Evolutionary conservation across 768 basidiomycete species (phyloP), one percentile per base, ranked within the genome.

Genomic region (Austroboletus eburneus): DNA sequence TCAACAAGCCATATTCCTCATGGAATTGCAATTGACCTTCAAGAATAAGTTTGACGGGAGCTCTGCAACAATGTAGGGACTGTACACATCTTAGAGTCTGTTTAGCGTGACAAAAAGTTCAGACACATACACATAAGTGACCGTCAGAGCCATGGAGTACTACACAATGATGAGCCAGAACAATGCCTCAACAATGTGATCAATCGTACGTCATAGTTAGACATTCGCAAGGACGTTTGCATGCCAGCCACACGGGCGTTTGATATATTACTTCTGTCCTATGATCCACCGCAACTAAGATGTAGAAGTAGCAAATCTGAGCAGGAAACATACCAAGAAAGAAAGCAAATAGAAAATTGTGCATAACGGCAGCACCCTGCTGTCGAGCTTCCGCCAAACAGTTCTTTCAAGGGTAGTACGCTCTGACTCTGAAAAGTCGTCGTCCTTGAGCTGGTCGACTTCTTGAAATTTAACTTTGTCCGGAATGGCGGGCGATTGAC

Each of bases 191-290:
- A 16, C 14, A n/a, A 5, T 17, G 14, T 8, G 12, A n/a, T 17
- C n/a, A 16, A n/a, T 44, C 35, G 23, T 49, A 60, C 62, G 48
- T 64, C 45, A 29, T 56, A 48, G 32, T 61, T 61, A 2, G 57
- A 39, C 17, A 60, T 47, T 3, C 33, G 62, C 42, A 83, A 60
- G 46, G 76, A 72, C n/a, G 66, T 72, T 56, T 81, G 78, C 49
- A 84, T 57, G 10, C 82, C 81, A 9, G 80, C 81, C 6, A 82
- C 71, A n/a, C 75, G 71, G 34, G 80, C 82, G 50, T 82, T 83
- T 23, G 73, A 74, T 32, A 82, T 66, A 53, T 82, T 80, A 37
- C 55, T 66, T 18, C 59, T 55, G 42, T 76, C 44, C 78, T 65
- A 50, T 21, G 13, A 20, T 35, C 21, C 9, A 18, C 21, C 12